Evolutionary conservation across 139 green algal genomes (phyloP), one percentile per base, ranked within the genome.

Genomic region (Dunaliella sp.): DNA sequence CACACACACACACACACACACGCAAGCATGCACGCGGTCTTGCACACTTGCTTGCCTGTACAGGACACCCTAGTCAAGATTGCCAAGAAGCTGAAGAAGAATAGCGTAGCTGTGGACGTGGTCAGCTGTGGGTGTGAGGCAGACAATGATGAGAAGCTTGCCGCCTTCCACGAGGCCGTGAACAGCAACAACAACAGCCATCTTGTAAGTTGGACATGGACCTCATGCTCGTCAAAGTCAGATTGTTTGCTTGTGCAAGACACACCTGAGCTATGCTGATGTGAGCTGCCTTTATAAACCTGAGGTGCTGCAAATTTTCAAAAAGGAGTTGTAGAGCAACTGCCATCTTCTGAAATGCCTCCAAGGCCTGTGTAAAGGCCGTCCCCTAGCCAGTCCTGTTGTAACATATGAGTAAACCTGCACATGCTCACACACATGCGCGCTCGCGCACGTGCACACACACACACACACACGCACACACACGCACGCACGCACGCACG

Each of bases 21-120:
- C 16, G 48, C 16, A 16, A 65, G 48, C 48, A 65, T 65, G 48
- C 48, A 65, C 16, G 48, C 16, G 48, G 7, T 26, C 16, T 7
- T 26, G 48, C 48, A 65, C 48, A 16, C 7, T 7, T 16, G 48
- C 48, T 65, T 7, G 48, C 48, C 48, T 16, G 16, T 65, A 16
- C 91, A 97, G 94, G 95, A 98, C 0, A 88, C 91, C 57, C 91
- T 99, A 77, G 92, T 99, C 12, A 97, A 97, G 90, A 98, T 99
- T 36, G 98, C 92, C 37, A 99, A 99, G 94, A 99, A 99, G 92
- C 90, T 99, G 38, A 99, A 99, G 92, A 99, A 99, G 91, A 99
- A 99, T 93, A 99, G 98, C 85, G 97, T 99, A 32, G 97, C 98
- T 0, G 94, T 99, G 33, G 98, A 99, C 88, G 89, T 99, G 12